Percentiles rank a stretch among this genome's conserved stretches.
These are phyloP conservation scores for Solanum rostratum DNA, from an alignment of 257 asterid genomes.

Conservation along the genomic window DNA sequence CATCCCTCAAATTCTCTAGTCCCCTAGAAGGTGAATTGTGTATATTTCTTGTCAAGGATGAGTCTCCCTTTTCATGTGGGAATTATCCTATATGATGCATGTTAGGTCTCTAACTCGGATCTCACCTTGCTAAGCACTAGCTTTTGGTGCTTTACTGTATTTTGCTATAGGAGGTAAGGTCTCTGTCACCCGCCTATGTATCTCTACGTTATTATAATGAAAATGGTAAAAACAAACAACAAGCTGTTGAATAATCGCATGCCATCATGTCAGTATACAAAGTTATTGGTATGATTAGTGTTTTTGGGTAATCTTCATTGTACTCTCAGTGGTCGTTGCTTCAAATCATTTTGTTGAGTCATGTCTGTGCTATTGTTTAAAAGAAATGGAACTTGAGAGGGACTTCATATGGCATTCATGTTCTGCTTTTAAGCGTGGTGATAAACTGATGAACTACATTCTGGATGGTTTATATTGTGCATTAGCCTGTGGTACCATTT, in stretches of 20 bases:
- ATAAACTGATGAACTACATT: neutral
- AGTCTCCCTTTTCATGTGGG: no score
- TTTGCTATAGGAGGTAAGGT: neutral
- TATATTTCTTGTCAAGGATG: no score
- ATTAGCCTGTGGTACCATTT: neutral
- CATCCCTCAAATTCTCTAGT: no score
- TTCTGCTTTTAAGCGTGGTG: neutral
- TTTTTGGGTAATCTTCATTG: constrained; percentile 3
- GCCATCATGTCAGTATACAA: neutral
- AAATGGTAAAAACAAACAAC: neutral
- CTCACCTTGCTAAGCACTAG: no score
- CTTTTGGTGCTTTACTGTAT: neutral
- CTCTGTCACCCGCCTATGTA: neutral
- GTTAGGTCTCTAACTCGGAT: no score
- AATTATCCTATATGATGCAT: no score
- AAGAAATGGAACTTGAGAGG: neutral
- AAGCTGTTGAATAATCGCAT: neutral
- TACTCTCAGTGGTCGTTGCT: neutral
- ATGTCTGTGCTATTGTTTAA: neutral
- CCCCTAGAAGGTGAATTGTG: no score
- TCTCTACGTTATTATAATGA: neutral
- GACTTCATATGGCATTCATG: neutral
- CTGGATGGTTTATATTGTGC: neutral
- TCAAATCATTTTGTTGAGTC: neutral
- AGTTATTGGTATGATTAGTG: neutral